A percentile compares a stretch with the other conserved stretches of the same genome.
Evolutionary conservation across 2,329 filamentous ascomycete genomes (phyloP).

Genomic region (Aspergillus caelatus): DNA sequence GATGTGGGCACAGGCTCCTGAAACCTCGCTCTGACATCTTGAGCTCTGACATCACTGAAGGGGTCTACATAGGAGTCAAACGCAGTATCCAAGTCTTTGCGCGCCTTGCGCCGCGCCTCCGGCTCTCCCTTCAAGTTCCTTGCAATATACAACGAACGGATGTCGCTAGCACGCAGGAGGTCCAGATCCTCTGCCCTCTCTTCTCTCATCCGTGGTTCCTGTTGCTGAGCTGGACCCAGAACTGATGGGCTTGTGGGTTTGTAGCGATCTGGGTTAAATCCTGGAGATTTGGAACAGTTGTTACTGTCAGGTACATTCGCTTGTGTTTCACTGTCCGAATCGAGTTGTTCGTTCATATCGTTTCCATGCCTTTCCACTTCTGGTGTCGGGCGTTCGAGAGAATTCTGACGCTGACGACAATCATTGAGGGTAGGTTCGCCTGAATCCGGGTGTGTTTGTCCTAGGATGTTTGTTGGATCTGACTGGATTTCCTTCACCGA

Average conservation of each 20-base stretch:
- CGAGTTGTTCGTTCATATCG: background rate
- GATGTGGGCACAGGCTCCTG: slow-evolving; percentile 16
- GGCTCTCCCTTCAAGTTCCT: slow-evolving; percentile 23
- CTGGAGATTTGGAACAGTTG: background rate
- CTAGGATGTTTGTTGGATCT: background rate
- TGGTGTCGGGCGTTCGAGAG: too few species aligned
- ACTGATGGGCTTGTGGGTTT: background rate
- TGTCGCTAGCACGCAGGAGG: slow-evolving; percentile 38
- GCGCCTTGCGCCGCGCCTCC: slow-evolving; percentile 21
- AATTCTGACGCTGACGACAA: background rate
- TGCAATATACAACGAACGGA: slow-evolving; percentile 34
- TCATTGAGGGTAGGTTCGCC: background rate
- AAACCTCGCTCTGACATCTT: slow-evolving; percentile 26
- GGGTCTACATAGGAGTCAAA: slow-evolving; percentile 22
- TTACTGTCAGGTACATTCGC: background rate
- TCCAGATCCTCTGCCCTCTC: slow-evolving; percentile 37
- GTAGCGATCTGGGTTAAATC: background rate
- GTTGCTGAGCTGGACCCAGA: background rate
- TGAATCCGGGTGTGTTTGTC: background rate
- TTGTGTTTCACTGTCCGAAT: background rate
- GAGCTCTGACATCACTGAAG: slow-evolving; percentile 20
- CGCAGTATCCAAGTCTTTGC: slow-evolving; percentile 25
- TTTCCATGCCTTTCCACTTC: background rate
- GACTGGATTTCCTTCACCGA: background rate
- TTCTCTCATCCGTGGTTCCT: slow-evolving; percentile 12